phyloP scores from a whole-genome alignment of 2,329 filamentous ascomycete genomes.

The Colletotrichum abscissum region DNA sequence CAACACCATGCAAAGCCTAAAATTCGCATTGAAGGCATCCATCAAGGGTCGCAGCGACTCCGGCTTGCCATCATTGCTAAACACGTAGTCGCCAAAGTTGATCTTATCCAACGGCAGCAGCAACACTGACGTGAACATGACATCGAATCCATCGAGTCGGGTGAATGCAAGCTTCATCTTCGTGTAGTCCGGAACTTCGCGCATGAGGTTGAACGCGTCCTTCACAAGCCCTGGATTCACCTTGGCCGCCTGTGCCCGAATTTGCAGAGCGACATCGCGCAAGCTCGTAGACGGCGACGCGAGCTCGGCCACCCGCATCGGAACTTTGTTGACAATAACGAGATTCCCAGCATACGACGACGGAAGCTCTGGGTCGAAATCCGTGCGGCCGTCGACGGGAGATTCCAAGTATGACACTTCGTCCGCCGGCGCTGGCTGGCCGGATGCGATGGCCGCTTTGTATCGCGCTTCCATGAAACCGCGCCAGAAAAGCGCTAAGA shows the following conservation, averaged over 20 bases:
- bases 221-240: constrained; percentile 42
- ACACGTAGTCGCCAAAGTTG: constrained; percentile 42
- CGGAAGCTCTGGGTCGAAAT: constrained; percentile 43
- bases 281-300: constrained; percentile 43
- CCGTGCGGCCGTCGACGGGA: constrained; percentile 45
- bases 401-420: constrained; percentile 47
- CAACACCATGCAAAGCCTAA: constrained; percentile 42
- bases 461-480: constrained; percentile 47
- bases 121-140: constrained; percentile 46
- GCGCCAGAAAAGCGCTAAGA: constrained; percentile 54
- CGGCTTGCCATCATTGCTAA: constrained; percentile 40
- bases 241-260: constrained; percentile 41
- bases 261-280: constrained; percentile 38
- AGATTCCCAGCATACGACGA: constrained; percentile 44
- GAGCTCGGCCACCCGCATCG: constrained; percentile 40
- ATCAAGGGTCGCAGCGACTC: constrained; percentile 44
- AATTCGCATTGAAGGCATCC: constrained; percentile 40
- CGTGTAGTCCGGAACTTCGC: constrained; percentile 41
- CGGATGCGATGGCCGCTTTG: constrained; percentile 42
- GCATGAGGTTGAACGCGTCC: constrained; percentile 43
- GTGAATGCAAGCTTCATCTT: constrained; percentile 40
- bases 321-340: constrained; percentile 42
- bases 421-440: constrained; percentile 37
- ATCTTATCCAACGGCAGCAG: constrained; percentile 42
- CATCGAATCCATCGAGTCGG: constrained; percentile 42